Evolutionary conservation across 116 monocot genomes (phyloP).

Genomic region (Zostera marina): DNA sequence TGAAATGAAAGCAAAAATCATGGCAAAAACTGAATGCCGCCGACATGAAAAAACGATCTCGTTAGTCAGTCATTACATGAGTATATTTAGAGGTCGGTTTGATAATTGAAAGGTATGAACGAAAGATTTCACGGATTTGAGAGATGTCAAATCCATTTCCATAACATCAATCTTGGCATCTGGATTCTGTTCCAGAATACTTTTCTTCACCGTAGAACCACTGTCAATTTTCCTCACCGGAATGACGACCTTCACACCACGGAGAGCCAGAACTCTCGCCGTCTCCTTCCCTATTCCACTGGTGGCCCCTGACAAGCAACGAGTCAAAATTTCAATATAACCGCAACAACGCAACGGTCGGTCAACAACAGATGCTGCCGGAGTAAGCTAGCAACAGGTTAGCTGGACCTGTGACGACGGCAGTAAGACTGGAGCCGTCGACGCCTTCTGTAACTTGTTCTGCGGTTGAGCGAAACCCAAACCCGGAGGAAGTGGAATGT

Average conservation of each 20-base stretch:
- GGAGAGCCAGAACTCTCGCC: slow-evolving; percentile 58
- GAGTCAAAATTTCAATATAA: neutral
- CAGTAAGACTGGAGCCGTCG: slow-evolving; percentile 46
- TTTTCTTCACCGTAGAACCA: slow-evolving; percentile 40
- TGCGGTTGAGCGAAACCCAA: slow-evolving; percentile 35
- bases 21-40: neutral
- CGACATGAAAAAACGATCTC: neutral
- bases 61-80: slow-evolving; percentile 23
- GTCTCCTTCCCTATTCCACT: slow-evolving; percentile 85
- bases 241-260: slow-evolving; percentile 63
- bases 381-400: neutral
- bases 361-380: neutral
- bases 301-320: slow-evolving; percentile 32
- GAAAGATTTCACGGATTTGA: slow-evolving; percentile 51
- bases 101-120: slow-evolving; percentile 36
- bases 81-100: slow-evolving; percentile 55
- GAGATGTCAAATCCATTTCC: slow-evolving; percentile 77
- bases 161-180: slow-evolving; percentile 37
- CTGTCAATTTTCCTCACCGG: slow-evolving; percentile 39
- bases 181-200: slow-evolving; percentile 43
- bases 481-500: slow-evolving; percentile 6
- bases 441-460: slow-evolving; percentile 55
- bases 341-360: too few species aligned
- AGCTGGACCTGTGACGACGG: slow-evolving; percentile 39
- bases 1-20: neutral